Evolutionary conservation across 1,139 yeast species (phyloP), one percentile per base, ranked within the genome.

Genomic region (Candida sanyaensis): DNA sequence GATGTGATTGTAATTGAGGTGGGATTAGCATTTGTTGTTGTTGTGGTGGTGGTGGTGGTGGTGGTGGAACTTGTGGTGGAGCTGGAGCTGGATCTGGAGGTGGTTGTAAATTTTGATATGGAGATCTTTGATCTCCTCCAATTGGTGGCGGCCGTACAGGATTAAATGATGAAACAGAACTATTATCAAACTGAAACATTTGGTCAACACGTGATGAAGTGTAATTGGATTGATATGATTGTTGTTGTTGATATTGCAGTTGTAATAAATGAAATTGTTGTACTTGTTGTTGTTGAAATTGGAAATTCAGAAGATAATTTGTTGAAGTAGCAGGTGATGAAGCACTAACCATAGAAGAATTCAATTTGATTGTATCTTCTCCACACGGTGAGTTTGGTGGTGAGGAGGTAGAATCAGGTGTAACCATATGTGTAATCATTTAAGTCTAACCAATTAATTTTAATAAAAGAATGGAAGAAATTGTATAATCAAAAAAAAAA

Each of bases 311-410:
- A 13, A 41, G 33, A 27, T 34, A 34, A 11, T 13, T 12, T 23
- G 39, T 7, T 6, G 42, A 31, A 31, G 41, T 43, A 7, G 50
- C 49, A 24, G 50, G 52, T 13, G 62, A 56, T 8, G 60, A 48
- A 6, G 64, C 51, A 32, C 60, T 54, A 5, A 58, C 48, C 34
- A 59, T 51, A 13, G 65, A 61, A 23, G 57, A 49, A 45, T 58
- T 60, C 51, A 62, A 51, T 44, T 53, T 55, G 41, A 62, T 59
- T 33, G 66, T 60, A 41, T 64, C 67, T 41, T 63, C 67, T n/a
- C 62, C 56, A 46, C 61, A 66, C 27, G 56, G 58, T n/a, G 55
- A 50, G 9, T 50, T 42, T 17, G 51, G 41, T 17, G 49, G 43
- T 27, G 50, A 48, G 11, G 50, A 21, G 26, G 48, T 34, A 3